These are phyloP conservation scores for Jatropha curcas DNA, from an alignment of 345 rosid genomes.

Conservation along the genomic window DNA sequence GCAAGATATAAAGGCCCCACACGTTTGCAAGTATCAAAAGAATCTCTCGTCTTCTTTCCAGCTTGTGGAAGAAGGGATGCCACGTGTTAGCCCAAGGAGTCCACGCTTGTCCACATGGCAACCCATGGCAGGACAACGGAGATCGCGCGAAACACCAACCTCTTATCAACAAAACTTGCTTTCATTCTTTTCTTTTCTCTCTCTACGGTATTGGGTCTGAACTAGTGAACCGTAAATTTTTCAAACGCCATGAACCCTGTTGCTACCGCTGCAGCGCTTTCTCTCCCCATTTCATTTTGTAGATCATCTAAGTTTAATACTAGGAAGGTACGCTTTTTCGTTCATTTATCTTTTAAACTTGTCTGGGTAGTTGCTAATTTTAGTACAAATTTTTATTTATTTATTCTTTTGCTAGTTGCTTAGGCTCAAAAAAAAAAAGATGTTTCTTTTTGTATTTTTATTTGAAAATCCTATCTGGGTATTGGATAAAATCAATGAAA, in stretches of 20 bases:
- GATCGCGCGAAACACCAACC: constrained; percentile 67
- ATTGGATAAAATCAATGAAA: not conserved
- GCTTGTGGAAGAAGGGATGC: constrained; percentile 57
- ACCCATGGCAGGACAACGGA: constrained; percentile 49
- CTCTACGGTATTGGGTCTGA: not conserved
- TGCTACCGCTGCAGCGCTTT: constrained; percentile 66
- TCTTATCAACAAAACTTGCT: constrained; percentile 65
- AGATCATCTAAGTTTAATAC: constrained; percentile 48
- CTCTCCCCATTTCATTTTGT: constrained; percentile 63
- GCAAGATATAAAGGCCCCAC: constrained; percentile 40
- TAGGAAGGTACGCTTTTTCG: constrained; percentile 56
- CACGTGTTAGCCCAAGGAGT: constrained; percentile 41
- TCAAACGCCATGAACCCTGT: constrained; percentile 72
- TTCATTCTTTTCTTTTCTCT: constrained; percentile 13
- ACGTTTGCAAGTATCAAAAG: not conserved
- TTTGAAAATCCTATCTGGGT: constrained; percentile 12
- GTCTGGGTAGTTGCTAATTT: constrained; percentile 8
- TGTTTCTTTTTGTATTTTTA: not conserved
- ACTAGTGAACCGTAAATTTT: not conserved
- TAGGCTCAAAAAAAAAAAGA: constrained; percentile 9
- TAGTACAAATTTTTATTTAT: not conserved
- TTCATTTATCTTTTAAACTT: not conserved
- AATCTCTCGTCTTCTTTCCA: constrained; percentile 7
- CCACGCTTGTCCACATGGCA: constrained; percentile 65
- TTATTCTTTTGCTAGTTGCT: not conserved